Percentiles rank a stretch among this genome's conserved stretches.
Evolutionary conservation across 129 eudicot genomes (phyloP).

Genomic region (Chrysanthemum makinoi): DNA sequence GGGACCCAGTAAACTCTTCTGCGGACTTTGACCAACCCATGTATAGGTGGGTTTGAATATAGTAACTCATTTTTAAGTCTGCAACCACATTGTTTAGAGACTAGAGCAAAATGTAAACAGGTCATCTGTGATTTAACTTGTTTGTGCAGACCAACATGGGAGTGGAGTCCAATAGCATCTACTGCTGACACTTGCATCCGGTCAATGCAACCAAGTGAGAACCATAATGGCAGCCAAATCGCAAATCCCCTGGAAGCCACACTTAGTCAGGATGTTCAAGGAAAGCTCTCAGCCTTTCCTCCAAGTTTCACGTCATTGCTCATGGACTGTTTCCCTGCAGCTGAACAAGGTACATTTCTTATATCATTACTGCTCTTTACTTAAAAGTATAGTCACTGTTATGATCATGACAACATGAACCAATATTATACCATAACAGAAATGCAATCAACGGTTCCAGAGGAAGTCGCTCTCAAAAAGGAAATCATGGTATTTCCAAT

Average conservation of each 20-base stretch:
- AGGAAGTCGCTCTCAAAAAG: conserved; percentile 48
- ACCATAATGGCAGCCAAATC: conserved; percentile 31
- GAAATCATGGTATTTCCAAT: conserved; percentile 55
- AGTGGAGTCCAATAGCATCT: conserved; percentile 36
- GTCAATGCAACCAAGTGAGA: conserved; percentile 18
- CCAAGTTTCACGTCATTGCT: conserved; percentile 78
- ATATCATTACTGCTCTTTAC: neutral
- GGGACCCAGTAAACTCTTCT: conserved; percentile 33
- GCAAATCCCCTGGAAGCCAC: conserved; percentile 22
- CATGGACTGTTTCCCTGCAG: conserved; percentile 48
- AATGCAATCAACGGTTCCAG: conserved; percentile 22
- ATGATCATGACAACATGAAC: conserved; percentile 2
- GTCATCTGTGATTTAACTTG: conserved; percentile 19
- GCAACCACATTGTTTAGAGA: conserved; percentile 10
- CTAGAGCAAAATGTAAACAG: conserved; percentile 18
- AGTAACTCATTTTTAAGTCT: conserved; percentile 10
- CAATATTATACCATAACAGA: conserved; percentile 25
- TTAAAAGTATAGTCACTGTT: neutral
- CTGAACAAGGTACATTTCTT: conserved; percentile 40
- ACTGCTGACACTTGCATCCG: conserved; percentile 37
- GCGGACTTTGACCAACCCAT: conserved; percentile 19
- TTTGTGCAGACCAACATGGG: conserved; percentile 49
- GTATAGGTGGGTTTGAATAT: conserved; percentile 27
- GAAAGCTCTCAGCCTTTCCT: conserved; percentile 47
- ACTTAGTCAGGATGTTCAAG: conserved; percentile 33